Conservation (phyloP, 805 yeast species). For the Maudiozyma saulgeensis region DNA sequence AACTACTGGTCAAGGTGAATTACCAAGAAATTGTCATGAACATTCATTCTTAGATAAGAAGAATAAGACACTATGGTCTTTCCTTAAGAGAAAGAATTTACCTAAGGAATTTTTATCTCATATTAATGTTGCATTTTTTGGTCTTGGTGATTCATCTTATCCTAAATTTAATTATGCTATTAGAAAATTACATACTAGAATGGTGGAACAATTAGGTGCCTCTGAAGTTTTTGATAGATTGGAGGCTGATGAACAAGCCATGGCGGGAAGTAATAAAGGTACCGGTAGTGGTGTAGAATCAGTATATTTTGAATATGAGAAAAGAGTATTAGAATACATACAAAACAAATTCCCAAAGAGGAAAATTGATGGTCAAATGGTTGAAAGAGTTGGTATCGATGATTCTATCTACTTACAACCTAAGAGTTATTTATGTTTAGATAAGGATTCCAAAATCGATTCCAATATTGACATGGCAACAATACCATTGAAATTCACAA, state of each 20-base stretch:
- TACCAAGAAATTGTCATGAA: conserved; percentile 66
- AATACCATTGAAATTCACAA: conserved; percentile 9
- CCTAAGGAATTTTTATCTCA: conserved; percentile 53
- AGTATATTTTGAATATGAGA: conserved; percentile 68
- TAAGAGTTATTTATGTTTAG: conserved; percentile 13
- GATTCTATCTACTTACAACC: conserved; percentile 24
- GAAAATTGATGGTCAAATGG: conserved; percentile 11
- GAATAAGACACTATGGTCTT: conserved; percentile 49
- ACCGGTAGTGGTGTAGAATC: conserved; percentile 48
- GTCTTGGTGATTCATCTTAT: conserved; percentile 89
- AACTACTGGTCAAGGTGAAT: conserved; percentile 92
- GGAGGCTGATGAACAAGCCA: conserved; percentile 80
- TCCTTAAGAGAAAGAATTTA: conserved; percentile 57
- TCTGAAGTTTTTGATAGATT: conserved; percentile 58
- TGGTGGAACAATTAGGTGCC: conserved; percentile 72
- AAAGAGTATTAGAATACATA: conserved; percentile 33
- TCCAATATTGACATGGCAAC: not conserved
- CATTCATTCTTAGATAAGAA: conserved; percentile 9
- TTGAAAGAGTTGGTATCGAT: conserved; percentile 16
- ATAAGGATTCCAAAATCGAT: not conserved
- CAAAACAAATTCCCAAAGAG: conserved; percentile 30
- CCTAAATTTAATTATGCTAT: conserved; percentile 85
- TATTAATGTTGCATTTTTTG: conserved; percentile 62
- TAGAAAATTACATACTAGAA: conserved; percentile 67
- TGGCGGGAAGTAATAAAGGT: conserved; percentile 45